Conservation (phyloP, 805 yeast species). For the Lachancea sp. region DNA sequence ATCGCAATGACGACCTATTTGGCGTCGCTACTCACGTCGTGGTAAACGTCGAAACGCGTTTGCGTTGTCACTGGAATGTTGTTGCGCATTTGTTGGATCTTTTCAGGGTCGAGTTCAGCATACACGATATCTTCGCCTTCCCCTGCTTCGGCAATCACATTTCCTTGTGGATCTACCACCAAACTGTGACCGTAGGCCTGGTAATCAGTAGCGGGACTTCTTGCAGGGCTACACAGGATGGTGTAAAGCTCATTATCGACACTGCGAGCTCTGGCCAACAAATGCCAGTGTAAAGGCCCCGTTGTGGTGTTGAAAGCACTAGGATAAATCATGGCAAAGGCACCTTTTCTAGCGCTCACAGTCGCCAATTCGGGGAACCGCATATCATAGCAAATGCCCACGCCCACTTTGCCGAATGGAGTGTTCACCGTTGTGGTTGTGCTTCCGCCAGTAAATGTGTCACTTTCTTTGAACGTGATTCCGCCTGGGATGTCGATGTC, state of each 20-base stretch:
- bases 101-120: conserved; percentile 63
- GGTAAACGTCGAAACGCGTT: conserved; percentile 58
- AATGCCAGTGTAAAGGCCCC: conserved; percentile 79
- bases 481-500: conserved; percentile 91
- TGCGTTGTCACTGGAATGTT: conserved; percentile 66
- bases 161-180: conserved; percentile 58
- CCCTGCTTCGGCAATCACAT: conserved; percentile 63
- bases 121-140: conserved; percentile 70
- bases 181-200: conserved; percentile 65
- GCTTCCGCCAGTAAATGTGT: conserved; percentile 68
- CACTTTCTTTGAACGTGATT: conserved; percentile 79
- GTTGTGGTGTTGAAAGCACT: conserved; percentile 82
- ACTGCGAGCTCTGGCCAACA: conserved; percentile 66
- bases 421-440: conserved; percentile 59
- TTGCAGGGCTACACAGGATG: conserved; percentile 81
- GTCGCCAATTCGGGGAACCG: conserved; percentile 75
- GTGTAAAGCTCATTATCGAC: conserved; percentile 70
- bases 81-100: conserved; percentile 49
- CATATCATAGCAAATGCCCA: conserved; percentile 81
- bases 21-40: conserved; percentile 23
- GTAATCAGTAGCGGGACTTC: conserved; percentile 54
- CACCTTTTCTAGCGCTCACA: conserved; percentile 57
- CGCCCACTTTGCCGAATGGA: conserved; percentile 50
- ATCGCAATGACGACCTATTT: background rate
- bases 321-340: conserved; percentile 75